These are phyloP conservation scores for Leishmania aethiopica DNA, from an alignment of 208 protist genomes.

Conservation along the genomic window DNA sequence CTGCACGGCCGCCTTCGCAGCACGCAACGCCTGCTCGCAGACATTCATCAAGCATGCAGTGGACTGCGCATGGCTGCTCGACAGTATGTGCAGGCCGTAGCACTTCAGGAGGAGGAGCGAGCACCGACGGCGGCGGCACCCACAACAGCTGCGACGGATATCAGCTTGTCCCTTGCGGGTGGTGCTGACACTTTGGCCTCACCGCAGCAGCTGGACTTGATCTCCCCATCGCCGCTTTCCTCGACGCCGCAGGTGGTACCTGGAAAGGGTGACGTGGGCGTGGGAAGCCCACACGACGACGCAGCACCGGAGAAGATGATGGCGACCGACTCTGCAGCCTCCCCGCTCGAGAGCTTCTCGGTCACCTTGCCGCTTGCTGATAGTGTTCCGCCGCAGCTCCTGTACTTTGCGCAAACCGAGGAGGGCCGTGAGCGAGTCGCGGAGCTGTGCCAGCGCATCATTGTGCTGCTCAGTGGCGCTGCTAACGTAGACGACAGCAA, in stretches of 20 bases:
- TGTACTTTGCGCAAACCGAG: constrained; percentile 5
- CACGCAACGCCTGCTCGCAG: constrained; percentile 3
- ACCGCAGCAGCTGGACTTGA: background rate
- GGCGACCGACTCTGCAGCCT: background rate
- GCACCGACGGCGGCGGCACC: background rate
- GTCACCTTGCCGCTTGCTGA: background rate
- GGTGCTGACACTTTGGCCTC: background rate
- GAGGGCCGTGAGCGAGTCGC: constrained; percentile 14
- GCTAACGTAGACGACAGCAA: background rate
- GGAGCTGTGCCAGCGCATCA: constrained; percentile 18
- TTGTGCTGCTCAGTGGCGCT: constrained; percentile 1
- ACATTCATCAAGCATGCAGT: constrained; percentile 12
- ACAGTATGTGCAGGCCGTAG: constrained; percentile 16
- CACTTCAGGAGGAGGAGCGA: background rate
- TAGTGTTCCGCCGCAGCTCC: background rate
- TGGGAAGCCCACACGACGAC: background rate
- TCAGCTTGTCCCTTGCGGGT: background rate
- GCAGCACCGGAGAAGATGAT: background rate
- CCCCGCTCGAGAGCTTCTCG: background rate
- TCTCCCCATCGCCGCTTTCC: constrained; percentile 3
- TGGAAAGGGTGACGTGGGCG: background rate
- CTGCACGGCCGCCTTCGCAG: background rate
- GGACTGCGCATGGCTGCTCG: constrained; percentile 8
- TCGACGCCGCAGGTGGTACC: background rate
- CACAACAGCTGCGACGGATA: background rate